A percentile compares a stretch with the other conserved stretches of the same genome.
Conservation (phyloP, 1,139 yeast genomes). For the Debaryomyces udenii region DNA sequence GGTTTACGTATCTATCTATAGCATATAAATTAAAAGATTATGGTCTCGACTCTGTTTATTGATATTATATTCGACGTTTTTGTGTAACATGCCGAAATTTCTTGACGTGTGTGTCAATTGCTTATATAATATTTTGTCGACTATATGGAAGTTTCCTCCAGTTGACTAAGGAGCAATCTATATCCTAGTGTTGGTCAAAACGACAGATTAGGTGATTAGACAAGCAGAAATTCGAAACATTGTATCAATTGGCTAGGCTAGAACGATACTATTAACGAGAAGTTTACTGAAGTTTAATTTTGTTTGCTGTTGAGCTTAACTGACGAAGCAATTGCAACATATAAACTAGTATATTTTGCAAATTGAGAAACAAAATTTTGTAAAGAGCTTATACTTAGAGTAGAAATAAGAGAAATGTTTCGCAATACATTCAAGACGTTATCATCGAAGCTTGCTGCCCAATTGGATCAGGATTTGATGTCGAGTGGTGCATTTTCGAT, state of each 20-base stretch:
- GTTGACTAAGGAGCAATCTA: no score
- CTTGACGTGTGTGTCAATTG: conserved; percentile 4
- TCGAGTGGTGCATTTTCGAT: conserved; percentile 80
- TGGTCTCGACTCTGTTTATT: not conserved
- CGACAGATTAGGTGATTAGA: no score
- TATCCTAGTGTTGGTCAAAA: not conserved
- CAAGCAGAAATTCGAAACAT: no score
- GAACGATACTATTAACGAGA: no score
- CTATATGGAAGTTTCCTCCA: no score
- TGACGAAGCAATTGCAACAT: conserved; percentile 5
- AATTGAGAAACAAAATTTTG: not conserved
- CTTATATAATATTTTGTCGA: no score
- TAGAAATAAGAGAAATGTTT: conserved; percentile 8
- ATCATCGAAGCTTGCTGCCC: conserved; percentile 72
- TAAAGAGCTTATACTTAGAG: no score
- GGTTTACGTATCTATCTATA: not conserved
- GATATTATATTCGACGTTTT: conserved; percentile 8
- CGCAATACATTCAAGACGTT: conserved; percentile 36
- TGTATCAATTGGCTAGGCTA: no score
- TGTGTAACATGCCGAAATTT: conserved; percentile 8
- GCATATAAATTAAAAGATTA: not conserved
- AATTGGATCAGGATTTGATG: conserved; percentile 85
- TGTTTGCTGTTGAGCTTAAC: no score
- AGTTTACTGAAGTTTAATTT: no score
- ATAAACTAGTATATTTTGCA: not conserved